Conservation (phyloP, 2,329 filamentous ascomycete genomes). For the Aspergillus sp. region DNA sequence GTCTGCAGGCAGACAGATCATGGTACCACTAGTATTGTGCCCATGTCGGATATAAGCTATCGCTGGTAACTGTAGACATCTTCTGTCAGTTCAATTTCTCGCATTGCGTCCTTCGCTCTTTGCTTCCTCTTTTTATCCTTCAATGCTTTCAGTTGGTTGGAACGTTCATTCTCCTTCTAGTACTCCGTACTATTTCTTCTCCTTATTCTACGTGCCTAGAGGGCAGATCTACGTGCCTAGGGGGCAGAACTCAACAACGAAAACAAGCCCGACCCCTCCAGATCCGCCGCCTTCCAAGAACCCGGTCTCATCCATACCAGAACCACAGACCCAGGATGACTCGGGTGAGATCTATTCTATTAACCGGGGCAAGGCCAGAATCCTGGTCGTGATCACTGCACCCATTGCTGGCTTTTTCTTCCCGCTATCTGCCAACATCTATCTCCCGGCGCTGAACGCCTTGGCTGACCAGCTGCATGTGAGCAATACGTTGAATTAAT, state of each 20-base stretch:
- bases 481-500: constrained; percentile 35
- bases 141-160: not conserved
- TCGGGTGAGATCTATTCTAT: not conserved
- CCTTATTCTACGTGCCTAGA: not conserved
- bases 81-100: not conserved
- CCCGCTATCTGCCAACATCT: constrained; percentile 23
- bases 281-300: not conserved
- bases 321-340: not conserved
- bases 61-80: not conserved
- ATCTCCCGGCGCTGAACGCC: constrained; percentile 23
- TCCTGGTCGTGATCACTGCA: not conserved
- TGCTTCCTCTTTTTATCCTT: not conserved
- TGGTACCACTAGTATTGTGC: too few species aligned
- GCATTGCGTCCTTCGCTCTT: not conserved
- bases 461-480: constrained; percentile 32
- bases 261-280: not conserved
- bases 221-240: not conserved
- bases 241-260: not conserved
- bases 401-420: constrained; percentile 11
- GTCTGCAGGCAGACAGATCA: too few species aligned
- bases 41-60: too few species aligned
- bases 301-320: not conserved
- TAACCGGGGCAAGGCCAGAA: not conserved
- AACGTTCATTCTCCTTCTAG: not conserved
- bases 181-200: not conserved